These are phyloP conservation scores for Puccinia polysora DNA, from an alignment of 1,284 basidiomycete species.

Conservation along the genomic window DNA sequence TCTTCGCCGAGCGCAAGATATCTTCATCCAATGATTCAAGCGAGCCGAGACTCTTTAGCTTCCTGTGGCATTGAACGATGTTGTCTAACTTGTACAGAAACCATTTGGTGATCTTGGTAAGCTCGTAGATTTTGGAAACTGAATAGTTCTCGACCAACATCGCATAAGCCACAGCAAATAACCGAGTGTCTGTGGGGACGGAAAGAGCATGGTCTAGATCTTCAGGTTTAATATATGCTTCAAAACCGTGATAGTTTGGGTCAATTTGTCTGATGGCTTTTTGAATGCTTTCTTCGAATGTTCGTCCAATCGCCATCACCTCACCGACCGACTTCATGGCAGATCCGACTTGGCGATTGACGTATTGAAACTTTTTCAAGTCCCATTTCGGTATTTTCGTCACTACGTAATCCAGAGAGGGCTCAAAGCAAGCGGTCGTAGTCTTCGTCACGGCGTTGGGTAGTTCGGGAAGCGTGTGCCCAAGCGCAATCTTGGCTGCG, in stretches of 20 bases:
- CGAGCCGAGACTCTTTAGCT: constrained; percentile 65
- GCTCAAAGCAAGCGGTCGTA: constrained; percentile 98
- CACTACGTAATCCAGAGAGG: constrained; percentile 98
- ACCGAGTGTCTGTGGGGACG: constrained; percentile 76
- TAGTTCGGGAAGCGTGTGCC: constrained; percentile 92
- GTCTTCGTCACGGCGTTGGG: constrained; percentile 99
- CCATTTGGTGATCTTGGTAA: constrained; percentile 98
- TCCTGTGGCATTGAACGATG: constrained; percentile 78
- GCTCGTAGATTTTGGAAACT: constrained; percentile 80
- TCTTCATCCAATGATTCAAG: constrained; percentile 59
- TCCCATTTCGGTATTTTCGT: constrained; percentile 99
- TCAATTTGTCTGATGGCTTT: constrained; percentile 98
- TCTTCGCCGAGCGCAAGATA: constrained; percentile 75
- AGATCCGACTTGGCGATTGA: constrained; percentile 90
- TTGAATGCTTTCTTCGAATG: constrained; percentile 96
- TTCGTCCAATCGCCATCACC: constrained; percentile 99
- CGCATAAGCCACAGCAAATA: constrained; percentile 95
- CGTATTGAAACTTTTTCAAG: constrained; percentile 93
- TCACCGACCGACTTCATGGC: constrained; percentile 99
- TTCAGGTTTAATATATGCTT: constrained; percentile 68
- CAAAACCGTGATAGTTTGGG: constrained; percentile 68
- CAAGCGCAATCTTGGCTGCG: constrained; percentile 98
- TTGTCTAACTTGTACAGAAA: constrained; percentile 98
- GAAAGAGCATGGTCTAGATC: constrained; percentile 74
- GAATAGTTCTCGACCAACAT: constrained; percentile 90